phyloP scores from a whole-genome alignment of 257 asterid genomes.

The Fraxinus cuspidata region DNA sequence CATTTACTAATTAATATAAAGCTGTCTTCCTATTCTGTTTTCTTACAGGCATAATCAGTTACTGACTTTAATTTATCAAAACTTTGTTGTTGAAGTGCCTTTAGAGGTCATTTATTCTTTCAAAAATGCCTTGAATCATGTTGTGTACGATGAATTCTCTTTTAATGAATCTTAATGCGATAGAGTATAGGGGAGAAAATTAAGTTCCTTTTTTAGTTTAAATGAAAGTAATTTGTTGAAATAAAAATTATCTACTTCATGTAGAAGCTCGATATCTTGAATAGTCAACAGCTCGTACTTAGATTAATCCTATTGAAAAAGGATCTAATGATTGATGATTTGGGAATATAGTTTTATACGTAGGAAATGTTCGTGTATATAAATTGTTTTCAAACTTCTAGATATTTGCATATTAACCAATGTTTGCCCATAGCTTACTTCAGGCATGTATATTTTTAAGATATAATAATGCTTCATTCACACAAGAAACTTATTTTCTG shows the following conservation, averaged over 20 bases:
- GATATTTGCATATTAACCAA: neutral
- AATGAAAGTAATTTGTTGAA: neutral
- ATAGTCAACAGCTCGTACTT: neutral
- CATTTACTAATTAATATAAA: neutral
- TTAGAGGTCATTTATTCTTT: neutral
- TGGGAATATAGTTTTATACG: neutral
- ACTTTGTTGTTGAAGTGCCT: no score
- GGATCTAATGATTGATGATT: neutral
- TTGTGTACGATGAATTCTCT: neutral
- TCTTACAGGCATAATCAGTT: neutral
- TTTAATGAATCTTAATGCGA: neutral
- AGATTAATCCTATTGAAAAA: neutral
- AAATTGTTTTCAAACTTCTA: neutral
- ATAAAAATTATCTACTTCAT: neutral
- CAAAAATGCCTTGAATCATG: neutral
- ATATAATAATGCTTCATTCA: neutral
- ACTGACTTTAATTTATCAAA: no score
- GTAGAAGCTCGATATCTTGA: neutral
- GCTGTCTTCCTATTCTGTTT: neutral
- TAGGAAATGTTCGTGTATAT: neutral
- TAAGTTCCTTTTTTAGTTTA: neutral
- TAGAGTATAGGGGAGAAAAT: neutral
- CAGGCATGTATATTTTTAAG: neutral
- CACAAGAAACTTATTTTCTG: constrained; percentile 11
- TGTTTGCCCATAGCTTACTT: neutral